phyloP scores from a whole-genome alignment of 768 basidiomycete genomes.

The Roridomyces roridus region DNA sequence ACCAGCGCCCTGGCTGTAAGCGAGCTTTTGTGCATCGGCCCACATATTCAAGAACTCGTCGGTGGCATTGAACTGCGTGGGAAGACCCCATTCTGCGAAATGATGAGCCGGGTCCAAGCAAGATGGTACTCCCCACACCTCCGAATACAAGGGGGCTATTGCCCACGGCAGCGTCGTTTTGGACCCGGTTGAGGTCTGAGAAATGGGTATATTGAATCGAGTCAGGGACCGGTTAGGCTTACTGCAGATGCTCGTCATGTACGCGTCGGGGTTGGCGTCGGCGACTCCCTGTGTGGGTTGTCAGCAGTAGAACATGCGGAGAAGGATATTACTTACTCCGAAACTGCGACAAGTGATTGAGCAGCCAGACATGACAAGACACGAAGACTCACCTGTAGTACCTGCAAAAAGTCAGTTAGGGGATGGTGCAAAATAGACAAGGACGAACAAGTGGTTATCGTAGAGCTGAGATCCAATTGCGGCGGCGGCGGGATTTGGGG shows the following conservation, averaged over 20 bases:
- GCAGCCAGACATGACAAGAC: background rate
- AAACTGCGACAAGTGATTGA: conserved; percentile 43
- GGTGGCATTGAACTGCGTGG: conserved; percentile 61
- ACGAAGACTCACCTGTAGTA: conserved; percentile 51
- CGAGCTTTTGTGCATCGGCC: conserved; percentile 70
- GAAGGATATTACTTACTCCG: conserved; percentile 48
- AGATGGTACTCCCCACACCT: conserved; percentile 9
- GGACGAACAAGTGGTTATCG: conserved; percentile 83
- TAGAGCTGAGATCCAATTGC: conserved; percentile 74
- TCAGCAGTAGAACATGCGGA: conserved; percentile 10
- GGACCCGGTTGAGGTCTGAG: conserved; percentile 65
- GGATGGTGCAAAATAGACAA: no score
- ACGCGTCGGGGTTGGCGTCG: conserved; percentile 65
- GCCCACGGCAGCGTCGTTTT: conserved; percentile 48
- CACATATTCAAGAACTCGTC: conserved; percentile 58
- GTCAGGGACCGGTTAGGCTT: conserved; percentile 29
- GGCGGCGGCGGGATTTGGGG: conserved; percentile 73
- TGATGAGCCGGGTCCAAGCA: background rate
- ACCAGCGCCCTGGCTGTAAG: conserved; percentile 56
- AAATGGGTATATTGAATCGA: background rate
- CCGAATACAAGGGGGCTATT: conserved; percentile 61
- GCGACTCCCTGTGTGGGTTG: conserved; percentile 65
- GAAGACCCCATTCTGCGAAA: conserved; percentile 56
- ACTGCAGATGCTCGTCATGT: conserved; percentile 76
- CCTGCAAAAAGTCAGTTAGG: no score